Evolutionary conservation across 805 yeast species (phyloP).

Genomic region (Teunomyces funiuensis): DNA sequence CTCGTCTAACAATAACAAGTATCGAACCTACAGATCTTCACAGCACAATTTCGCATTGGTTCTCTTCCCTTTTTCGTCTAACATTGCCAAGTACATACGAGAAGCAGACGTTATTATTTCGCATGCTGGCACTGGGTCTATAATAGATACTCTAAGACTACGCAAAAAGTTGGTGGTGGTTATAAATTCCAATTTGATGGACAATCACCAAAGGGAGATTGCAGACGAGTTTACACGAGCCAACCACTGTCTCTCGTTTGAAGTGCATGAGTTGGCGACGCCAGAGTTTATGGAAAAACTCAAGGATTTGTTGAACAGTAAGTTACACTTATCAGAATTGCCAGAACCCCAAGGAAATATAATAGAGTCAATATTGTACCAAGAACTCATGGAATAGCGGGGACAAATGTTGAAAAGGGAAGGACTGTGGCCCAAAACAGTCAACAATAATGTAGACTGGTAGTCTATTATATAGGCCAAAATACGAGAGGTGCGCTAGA

Average conservation of each 20-base stretch:
- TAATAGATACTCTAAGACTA: conserved; percentile 68
- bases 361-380: conserved; percentile 7
- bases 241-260: conserved; percentile 6
- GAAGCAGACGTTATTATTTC: conserved; percentile 65
- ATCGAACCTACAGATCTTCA: not conserved
- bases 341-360: conserved; percentile 2
- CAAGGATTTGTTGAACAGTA: not conserved
- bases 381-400: conserved; percentile 1
- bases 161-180: conserved; percentile 64
- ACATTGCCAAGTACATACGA: conserved; percentile 38
- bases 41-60: not conserved
- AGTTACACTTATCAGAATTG: conserved; percentile 3
- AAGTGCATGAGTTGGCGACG: not conserved
- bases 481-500: not conserved
- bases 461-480: not conserved
- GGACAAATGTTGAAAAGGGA: not conserved
- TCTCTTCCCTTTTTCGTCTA: conserved; percentile 29
- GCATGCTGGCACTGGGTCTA: conserved; percentile 93
- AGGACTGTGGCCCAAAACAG: not conserved
- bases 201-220: conserved; percentile 81
- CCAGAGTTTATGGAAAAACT: conserved; percentile 1
- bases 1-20: not conserved
- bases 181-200: conserved; percentile 71
- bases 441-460: not conserved
- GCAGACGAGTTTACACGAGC: conserved; percentile 38